phyloP scores from a whole-genome alignment of 495 filamentous ascomycete species.

The Hapsidospora chrysogenum region DNA sequence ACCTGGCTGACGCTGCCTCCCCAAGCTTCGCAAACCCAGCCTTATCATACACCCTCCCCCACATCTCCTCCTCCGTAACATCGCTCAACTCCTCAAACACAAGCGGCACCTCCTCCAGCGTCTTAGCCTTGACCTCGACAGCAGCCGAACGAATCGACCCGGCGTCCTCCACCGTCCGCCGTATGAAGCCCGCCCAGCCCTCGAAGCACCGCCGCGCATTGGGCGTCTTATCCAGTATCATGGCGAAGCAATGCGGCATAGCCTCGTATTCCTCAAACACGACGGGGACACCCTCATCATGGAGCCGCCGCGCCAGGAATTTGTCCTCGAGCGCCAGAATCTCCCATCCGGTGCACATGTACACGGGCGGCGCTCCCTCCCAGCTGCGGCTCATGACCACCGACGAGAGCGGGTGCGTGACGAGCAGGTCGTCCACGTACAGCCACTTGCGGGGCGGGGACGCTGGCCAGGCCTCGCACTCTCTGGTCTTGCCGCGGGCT shows the following conservation, averaged over 20 bases:
- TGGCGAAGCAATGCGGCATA: constrained; percentile 78
- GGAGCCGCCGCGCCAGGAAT: constrained; percentile 41
- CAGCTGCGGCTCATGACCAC: constrained; percentile 50
- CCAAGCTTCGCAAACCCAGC: constrained; percentile 29
- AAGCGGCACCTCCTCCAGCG: constrained; percentile 30
- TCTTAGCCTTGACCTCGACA: constrained; percentile 37
- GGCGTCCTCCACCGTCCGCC: constrained; percentile 21
- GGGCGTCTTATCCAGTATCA: constrained; percentile 37
- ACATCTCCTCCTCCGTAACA: constrained; percentile 40
- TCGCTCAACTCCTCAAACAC: constrained; percentile 31
- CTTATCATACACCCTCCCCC: constrained; percentile 25
- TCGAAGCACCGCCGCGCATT: constrained; percentile 35
- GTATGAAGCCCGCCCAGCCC: constrained; percentile 40
- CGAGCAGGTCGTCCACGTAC: constrained; percentile 43
- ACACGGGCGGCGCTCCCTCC: constrained; percentile 53
- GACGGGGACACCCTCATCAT: constrained; percentile 44
- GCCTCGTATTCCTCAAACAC: constrained; percentile 63
- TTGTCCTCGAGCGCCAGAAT: constrained; percentile 56
- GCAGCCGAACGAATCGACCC: constrained; percentile 25
- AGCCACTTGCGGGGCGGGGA: constrained; percentile 51
- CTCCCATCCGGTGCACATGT: constrained; percentile 64
- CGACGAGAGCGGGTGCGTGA: constrained; percentile 61
- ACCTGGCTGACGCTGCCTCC: no score
- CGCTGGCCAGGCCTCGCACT: constrained; percentile 54
- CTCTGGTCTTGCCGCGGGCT: constrained; percentile 21